phyloP scores from a whole-genome alignment of 139 green algal genomes.

The Dunaliella sp. region DNA sequence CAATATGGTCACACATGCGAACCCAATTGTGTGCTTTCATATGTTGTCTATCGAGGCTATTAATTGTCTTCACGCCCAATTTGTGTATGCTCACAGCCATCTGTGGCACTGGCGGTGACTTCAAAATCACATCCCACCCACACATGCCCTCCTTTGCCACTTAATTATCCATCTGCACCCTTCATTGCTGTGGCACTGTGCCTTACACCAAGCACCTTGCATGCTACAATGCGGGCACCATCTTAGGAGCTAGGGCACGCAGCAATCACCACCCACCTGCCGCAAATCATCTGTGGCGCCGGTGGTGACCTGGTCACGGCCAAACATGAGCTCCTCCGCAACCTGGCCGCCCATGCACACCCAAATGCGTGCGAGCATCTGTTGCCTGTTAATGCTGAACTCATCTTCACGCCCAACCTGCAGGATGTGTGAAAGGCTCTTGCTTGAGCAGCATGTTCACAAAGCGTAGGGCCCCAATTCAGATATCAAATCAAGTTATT shows the following conservation, averaged over 20 bases:
- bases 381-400: conserved; percentile 79
- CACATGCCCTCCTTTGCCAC: no score
- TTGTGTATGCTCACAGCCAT: no score
- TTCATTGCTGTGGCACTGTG: no score
- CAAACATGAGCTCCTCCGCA: conserved; percentile 98
- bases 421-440: no score
- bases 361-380: conserved; percentile 91
- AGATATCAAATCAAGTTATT: no score
- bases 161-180: neutral
- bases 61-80: no score
- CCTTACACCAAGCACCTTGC: neutral
- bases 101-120: no score
- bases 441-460: no score
- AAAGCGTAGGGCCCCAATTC: no score
- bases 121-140: neutral
- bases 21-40: no score
- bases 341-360: conserved; percentile 96
- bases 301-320: conserved; percentile 69
- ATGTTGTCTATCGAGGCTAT: no score
- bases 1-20: no score
- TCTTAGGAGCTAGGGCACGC: neutral
- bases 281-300: conserved; percentile 83
- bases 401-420: conserved; percentile 76
- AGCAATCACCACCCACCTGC: conserved; percentile 53
- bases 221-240: neutral